Conservation (phyloP, 2,329 filamentous ascomycete genomes). For the Ampelomyces quisqualis region DNA sequence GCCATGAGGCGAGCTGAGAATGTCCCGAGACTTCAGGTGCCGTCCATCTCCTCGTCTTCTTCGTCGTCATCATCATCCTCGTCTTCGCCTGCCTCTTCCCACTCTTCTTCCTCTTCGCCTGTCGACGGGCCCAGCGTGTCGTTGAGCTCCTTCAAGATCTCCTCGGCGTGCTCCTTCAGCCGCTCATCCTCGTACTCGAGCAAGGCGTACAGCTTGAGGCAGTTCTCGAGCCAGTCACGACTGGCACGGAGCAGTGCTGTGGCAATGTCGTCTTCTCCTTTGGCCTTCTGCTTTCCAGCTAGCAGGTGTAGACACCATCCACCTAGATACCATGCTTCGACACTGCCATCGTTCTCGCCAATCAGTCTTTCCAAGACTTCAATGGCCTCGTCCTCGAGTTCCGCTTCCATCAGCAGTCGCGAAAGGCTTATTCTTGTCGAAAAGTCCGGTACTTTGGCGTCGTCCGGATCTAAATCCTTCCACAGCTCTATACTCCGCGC, state of each 20-base stretch:
- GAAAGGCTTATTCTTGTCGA: conserved; percentile 80
- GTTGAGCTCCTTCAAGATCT: conserved; percentile 60
- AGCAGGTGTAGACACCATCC: conserved; percentile 88
- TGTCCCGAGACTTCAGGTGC: conserved; percentile 29
- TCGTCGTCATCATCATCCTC: conserved; percentile 41
- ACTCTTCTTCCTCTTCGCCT: conserved; percentile 47
- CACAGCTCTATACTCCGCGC: conserved; percentile 78
- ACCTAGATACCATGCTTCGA: conserved; percentile 95
- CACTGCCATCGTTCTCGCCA: conserved; percentile 86
- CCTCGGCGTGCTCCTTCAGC: conserved; percentile 71
- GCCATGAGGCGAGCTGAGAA: background rate
- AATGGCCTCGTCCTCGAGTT: conserved; percentile 80
- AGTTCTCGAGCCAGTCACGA: conserved; percentile 78
- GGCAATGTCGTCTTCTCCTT: conserved; percentile 53
- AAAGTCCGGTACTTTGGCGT: conserved; percentile 78
- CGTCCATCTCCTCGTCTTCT: conserved; percentile 43
- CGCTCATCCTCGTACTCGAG: conserved; percentile 85
- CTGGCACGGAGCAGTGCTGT: conserved; percentile 69
- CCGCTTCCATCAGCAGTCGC: conserved; percentile 84
- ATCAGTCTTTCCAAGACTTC: conserved; percentile 82
- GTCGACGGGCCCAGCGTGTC: conserved; percentile 47
- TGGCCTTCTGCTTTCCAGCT: conserved; percentile 65
- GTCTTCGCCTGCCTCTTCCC: conserved; percentile 40
- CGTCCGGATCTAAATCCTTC: conserved; percentile 73
- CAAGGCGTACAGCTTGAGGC: conserved; percentile 72